These are phyloP conservation scores for Calcarisporium arbuscula DNA, from an alignment of 2,329 filamentous ascomycete species.

Conservation along the genomic window DNA sequence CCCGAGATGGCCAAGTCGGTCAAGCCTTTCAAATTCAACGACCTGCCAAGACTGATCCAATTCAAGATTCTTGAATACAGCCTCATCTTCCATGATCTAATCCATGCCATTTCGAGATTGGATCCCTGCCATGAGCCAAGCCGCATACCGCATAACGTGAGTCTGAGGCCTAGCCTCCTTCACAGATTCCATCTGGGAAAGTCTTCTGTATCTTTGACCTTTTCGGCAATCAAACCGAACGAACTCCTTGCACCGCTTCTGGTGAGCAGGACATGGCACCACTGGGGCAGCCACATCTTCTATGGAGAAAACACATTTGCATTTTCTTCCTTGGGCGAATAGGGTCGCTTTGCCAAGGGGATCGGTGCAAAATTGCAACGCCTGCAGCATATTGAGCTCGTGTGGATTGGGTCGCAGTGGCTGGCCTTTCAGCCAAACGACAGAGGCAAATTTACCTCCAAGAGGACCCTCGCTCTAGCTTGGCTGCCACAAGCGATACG, in stretches of 20 bases:
- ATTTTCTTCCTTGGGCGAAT: constrained; percentile 48
- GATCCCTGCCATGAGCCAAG: constrained; percentile 25
- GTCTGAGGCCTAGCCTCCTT: constrained; percentile 16
- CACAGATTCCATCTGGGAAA: constrained; percentile 34
- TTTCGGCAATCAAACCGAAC: constrained; percentile 27
- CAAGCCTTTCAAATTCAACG: too few relatives aligned
- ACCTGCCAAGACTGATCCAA: too few relatives aligned
- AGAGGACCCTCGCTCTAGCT: constrained; percentile 28
- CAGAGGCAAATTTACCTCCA: constrained; percentile 24
- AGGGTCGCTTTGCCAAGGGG: constrained; percentile 37
- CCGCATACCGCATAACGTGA: constrained; percentile 9
- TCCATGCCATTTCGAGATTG: constrained; percentile 40
- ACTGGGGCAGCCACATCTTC: constrained; percentile 35
- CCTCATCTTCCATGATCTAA: constrained; percentile 26
- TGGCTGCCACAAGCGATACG: constrained; percentile 29
- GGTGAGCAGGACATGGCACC: constrained; percentile 34
- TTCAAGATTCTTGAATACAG: constrained; percentile 28
- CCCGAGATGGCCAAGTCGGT: too few relatives aligned
- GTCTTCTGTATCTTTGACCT: constrained; percentile 22
- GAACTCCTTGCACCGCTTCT: constrained; percentile 29
- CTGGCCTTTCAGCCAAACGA: constrained; percentile 15
- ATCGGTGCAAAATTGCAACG: constrained; percentile 36
- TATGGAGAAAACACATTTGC: constrained; percentile 44
- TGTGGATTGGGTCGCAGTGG: constrained; percentile 32
- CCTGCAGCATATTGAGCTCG: constrained; percentile 37